A percentile compares a stretch with the other conserved stretches of the same genome.
These are phyloP conservation scores for Psidium guajava DNA, from an alignment of 345 rosid genomes.

Conservation along the genomic window DNA sequence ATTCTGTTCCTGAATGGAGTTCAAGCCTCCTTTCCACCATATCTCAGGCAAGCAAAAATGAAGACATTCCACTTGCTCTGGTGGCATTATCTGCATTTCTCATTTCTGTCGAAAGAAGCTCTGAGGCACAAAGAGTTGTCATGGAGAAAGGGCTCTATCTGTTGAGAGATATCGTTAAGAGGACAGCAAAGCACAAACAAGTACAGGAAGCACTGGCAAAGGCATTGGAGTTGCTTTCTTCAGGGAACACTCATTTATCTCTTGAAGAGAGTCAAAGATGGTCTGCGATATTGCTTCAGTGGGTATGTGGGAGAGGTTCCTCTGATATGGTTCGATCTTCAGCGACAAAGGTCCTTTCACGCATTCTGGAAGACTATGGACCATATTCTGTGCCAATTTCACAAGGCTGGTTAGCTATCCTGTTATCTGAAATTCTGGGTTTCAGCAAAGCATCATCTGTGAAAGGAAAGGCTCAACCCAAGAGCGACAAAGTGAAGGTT, in stretches of 20 bases:
- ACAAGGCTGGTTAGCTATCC: constrained; percentile 87
- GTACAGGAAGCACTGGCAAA: constrained; percentile 85
- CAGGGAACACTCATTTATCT: constrained; percentile 53
- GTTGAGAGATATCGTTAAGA: constrained; percentile 72
- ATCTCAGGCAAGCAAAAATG: constrained; percentile 70
- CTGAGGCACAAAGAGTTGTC: constrained; percentile 44
- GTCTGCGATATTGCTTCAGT: constrained; percentile 73
- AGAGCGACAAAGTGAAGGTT: constrained; percentile 64
- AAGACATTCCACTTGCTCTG: constrained; percentile 70
- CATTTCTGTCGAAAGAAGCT: constrained; percentile 77
- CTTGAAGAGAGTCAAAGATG: constrained; percentile 92
- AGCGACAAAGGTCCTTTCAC: constrained; percentile 65
- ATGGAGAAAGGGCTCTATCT: constrained; percentile 78
- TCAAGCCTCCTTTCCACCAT: constrained; percentile 78
- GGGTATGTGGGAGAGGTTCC: constrained; percentile 62
- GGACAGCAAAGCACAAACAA: constrained; percentile 49
- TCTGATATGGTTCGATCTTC: constrained; percentile 56
- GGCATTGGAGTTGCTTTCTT: constrained; percentile 66
- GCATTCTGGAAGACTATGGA: constrained; percentile 72
- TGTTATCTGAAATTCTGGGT: constrained; percentile 53
- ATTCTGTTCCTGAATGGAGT: constrained; percentile 88
- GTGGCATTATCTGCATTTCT: constrained; percentile 83
- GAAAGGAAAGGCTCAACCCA: constrained; percentile 48
- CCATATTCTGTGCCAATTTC: constrained; percentile 72
- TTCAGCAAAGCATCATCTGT: constrained; percentile 38